Evolutionary conservation across 1,284 basidiomycete species (phyloP), one percentile per base, ranked within the genome.

Genomic region (Puccinia coronata): DNA sequence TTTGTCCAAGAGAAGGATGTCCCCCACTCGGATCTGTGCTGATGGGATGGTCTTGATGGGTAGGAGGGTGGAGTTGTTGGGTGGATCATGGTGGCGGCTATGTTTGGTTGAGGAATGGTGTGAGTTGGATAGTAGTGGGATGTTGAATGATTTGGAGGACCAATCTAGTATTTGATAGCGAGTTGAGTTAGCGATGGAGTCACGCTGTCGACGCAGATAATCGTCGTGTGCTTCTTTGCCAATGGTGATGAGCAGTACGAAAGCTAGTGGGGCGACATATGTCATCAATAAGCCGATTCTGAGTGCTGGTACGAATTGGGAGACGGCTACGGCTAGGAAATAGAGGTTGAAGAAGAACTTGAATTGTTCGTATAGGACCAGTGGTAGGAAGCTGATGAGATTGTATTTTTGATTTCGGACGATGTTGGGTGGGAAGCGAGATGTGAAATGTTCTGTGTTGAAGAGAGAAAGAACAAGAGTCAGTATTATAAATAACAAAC

Each of bases 261-360:
- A 98, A 0, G 93, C 95, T 6, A 99, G 90, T 0, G 97, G 97
- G 0, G 95, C 96, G 71, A 99, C 91, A 86, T 99, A 99, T 11
- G 97, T 99, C 61, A 93, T 90, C 5, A 31, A 88, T 90, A 74
- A 79, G 93, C 93, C 95, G 82, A 98, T 99, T 88, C 95, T 96
- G 83, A 99, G 90, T 0, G 96, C 93, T 4, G 96, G 97, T 12
- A 99, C 89, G 85, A 99, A 98, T 86, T 99, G 96, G 41, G 93
- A 95, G 4, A 99, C 88, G 0, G 97, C 96, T 20, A 99, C 97
- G 18, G 98, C 91, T 4, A 99, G 90, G 86, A 99, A 99, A 87
- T 99, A 99, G 18, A 99, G 90, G 86, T 99, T 99, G 91, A 98
- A 99, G 89, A 99, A 99, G 89, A 97, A 98, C 87, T 98, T 99